A percentile compares a stretch with the other conserved stretches of the same genome.
phyloP scores from a whole-genome alignment of 345 rosid species.

The Rhodamnia rubescens region DNA sequence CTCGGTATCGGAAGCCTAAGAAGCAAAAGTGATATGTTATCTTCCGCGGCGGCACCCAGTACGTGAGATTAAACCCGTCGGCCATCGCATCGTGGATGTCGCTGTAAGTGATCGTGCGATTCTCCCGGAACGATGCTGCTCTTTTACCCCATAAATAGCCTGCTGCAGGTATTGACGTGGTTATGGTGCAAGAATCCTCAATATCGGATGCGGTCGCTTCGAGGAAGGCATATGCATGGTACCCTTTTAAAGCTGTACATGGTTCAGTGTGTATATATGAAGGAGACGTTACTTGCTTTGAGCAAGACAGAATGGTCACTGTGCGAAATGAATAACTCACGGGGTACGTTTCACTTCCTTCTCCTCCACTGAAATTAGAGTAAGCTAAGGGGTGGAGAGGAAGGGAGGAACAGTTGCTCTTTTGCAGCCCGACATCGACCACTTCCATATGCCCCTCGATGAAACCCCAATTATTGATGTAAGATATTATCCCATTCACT shows the following conservation, averaged over 20 bases:
- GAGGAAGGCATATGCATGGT: background rate
- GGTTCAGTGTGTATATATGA: background rate
- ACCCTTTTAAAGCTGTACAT: background rate
- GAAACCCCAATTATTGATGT: fast-evolving
- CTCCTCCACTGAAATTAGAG: fast-evolving
- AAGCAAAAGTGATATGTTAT: background rate
- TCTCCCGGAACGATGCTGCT: background rate
- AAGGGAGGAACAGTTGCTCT: background rate
- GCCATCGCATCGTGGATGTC: background rate
- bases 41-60: fast-evolving
- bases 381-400: fast-evolving
- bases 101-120: background rate
- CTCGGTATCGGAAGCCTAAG: background rate
- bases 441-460: fast-evolving
- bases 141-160: fast-evolving
- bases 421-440: background rate
- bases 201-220: fast-evolving
- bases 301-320: background rate
- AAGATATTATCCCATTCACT: fast-evolving
- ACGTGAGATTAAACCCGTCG: fast-evolving
- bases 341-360: fast-evolving
- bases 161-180: fast-evolving
- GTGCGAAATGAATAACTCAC: fast-evolving
- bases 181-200: background rate
- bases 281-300: background rate